Evolutionary conservation across 805 yeast genomes (phyloP).

Genomic region (Pichia sporocuriosa): DNA sequence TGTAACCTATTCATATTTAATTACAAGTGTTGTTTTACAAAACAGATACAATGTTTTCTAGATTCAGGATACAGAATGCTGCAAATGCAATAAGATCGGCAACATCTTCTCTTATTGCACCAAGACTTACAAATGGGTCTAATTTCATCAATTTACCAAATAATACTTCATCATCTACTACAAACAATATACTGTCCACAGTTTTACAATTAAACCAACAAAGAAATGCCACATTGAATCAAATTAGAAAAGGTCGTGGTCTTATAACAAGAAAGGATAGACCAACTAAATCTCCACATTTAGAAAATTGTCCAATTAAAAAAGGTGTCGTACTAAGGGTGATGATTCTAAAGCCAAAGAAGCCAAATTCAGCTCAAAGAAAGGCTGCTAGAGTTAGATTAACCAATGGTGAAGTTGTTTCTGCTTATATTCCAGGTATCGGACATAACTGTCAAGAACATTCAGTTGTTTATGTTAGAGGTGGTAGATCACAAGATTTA

Average conservation of each 20-base stretch:
- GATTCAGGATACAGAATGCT: slow-evolving; percentile 5
- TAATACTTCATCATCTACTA: neutral
- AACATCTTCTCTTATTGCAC: slow-evolving; percentile 14
- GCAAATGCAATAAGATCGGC: slow-evolving; percentile 5
- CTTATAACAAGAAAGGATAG: slow-evolving; percentile 32
- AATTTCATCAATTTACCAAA: slow-evolving; percentile 13
- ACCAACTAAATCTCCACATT: slow-evolving; percentile 67
- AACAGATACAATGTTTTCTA: slow-evolving; percentile 14
- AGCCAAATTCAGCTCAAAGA: slow-evolving; percentile 97
- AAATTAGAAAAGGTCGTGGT: slow-evolving; percentile 61
- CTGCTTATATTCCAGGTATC: slow-evolving; percentile 96
- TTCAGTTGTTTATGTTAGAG: slow-evolving; percentile 90
- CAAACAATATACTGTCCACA: slow-evolving; percentile 4
- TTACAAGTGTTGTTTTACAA: too few species aligned
- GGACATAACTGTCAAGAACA: slow-evolving; percentile 99
- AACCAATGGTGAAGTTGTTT: slow-evolving; percentile 79
- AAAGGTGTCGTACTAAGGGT: slow-evolving; percentile 93
- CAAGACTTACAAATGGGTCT: slow-evolving; percentile 11
- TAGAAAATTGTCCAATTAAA: slow-evolving; percentile 74
- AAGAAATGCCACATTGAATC: slow-evolving; percentile 68
- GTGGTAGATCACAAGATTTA: slow-evolving; percentile 97
- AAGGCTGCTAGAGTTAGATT: slow-evolving; percentile 93
- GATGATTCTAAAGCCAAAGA: slow-evolving; percentile 93
- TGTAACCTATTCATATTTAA: too few species aligned
- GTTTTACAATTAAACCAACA: slow-evolving; percentile 30